Evolutionary conservation across 495 filamentous ascomycete genomes (phyloP).

Genomic region (Xylaria scruposa): DNA sequence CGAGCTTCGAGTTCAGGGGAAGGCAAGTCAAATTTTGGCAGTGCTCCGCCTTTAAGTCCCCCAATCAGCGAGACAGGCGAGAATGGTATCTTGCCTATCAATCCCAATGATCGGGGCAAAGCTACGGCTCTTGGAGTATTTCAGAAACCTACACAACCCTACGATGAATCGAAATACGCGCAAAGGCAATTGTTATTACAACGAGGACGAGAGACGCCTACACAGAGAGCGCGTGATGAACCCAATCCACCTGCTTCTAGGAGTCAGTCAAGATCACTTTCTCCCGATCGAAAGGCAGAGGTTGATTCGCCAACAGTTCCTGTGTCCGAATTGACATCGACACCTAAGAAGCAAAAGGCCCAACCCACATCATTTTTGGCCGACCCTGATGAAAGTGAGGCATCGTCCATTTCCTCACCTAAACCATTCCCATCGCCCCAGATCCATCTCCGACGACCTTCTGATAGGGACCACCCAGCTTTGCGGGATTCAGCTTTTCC

Average conservation of each 20-base stretch:
- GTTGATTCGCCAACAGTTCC: conserved; percentile 31
- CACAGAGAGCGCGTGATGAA: conserved; percentile 42
- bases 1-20: conserved; percentile 44
- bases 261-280: conserved; percentile 44
- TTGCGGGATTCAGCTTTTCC: conserved; percentile 47
- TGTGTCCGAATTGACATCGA: conserved; percentile 23
- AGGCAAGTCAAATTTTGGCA: conserved; percentile 53
- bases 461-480: conserved; percentile 55
- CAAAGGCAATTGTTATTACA: conserved; percentile 82
- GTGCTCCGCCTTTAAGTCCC: conserved; percentile 72
- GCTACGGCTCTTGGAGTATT: conserved; percentile 86
- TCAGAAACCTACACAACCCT: conserved; percentile 75
- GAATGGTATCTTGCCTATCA: conserved; percentile 62
- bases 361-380: conserved; percentile 46
- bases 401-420: conserved; percentile 28
- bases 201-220: conserved; percentile 65
- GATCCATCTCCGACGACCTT: conserved; percentile 46
- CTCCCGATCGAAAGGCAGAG: conserved; percentile 35
- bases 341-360: conserved; percentile 47
- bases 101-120: conserved; percentile 81
- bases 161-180: conserved; percentile 84
- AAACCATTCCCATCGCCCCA: conserved; percentile 35
- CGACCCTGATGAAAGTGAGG: conserved; percentile 44
- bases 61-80: conserved; percentile 75
- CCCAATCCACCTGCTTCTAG: conserved; percentile 37